A percentile compares a stretch with the other conserved stretches of the same genome.
Conservation (phyloP, 805 yeast species). For the Blastobotrys robertii region DNA sequence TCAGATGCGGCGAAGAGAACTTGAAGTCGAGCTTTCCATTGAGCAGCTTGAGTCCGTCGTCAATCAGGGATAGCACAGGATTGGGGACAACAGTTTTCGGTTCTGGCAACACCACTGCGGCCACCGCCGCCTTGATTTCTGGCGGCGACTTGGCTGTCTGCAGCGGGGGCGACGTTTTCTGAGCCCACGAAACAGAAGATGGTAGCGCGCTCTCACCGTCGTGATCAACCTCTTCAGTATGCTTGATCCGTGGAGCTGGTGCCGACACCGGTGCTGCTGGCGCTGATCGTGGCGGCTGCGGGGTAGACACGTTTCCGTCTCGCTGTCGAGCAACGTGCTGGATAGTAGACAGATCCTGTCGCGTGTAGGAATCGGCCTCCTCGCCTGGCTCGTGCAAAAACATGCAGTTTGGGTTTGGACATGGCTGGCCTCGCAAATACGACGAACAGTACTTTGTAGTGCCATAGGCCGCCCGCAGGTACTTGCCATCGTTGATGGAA, state of each 20-base stretch:
- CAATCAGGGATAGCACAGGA: constrained; percentile 9
- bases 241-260: background rate
- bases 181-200: constrained; percentile 63
- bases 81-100: constrained; percentile 7
- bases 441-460: constrained; percentile 98
- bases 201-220: constrained; percentile 47
- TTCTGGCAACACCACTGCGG: constrained; percentile 5
- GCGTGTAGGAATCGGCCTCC: constrained; percentile 93
- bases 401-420: constrained; percentile 99
- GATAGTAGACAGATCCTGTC: constrained; percentile 76
- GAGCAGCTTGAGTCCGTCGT: constrained; percentile 10
- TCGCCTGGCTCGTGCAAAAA: constrained; percentile 98
- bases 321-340: constrained; percentile 31
- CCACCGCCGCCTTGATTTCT: constrained; percentile 13
- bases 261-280: constrained; percentile 1
- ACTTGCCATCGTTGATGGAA: constrained; percentile 81
- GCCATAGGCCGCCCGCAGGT: constrained; percentile 92
- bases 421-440: constrained; percentile 85
- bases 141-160: constrained; percentile 20
- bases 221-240: constrained; percentile 1
- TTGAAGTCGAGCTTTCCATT: constrained; percentile 16
- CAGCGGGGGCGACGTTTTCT: constrained; percentile 20
- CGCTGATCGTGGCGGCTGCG: constrained; percentile 1
- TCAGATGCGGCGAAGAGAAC: constrained; percentile 22
- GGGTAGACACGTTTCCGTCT: background rate